phyloP scores from a whole-genome alignment of 1,139 yeast genomes.

The Yamadazyma blattariae region DNA sequence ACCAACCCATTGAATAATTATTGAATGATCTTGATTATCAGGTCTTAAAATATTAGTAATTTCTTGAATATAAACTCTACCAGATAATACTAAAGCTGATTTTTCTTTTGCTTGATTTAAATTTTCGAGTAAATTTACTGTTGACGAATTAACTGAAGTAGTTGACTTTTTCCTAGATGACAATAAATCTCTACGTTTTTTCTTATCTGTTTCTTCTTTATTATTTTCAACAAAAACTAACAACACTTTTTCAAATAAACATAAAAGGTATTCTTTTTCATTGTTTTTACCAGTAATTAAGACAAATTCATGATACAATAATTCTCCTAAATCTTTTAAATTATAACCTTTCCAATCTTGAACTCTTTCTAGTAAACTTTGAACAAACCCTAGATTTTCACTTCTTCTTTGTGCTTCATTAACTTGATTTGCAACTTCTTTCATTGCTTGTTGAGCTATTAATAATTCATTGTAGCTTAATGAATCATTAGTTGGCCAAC shows the following conservation, averaged over 20 bases:
- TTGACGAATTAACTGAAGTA: constrained; percentile 28
- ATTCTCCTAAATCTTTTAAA: constrained; percentile 78
- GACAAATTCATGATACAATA: constrained; percentile 73
- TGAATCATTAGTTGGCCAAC: constrained; percentile 30
- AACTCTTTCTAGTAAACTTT: constrained; percentile 69
- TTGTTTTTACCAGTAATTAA: constrained; percentile 73
- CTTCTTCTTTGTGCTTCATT: constrained; percentile 94
- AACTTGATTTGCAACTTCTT: constrained; percentile 73
- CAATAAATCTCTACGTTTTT: constrained; percentile 34
- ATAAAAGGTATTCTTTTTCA: constrained; percentile 88
- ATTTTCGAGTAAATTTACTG: constrained; percentile 37
- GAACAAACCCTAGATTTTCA: constrained; percentile 74
- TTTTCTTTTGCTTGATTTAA: constrained; percentile 30
- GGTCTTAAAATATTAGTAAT: constrained; percentile 52
- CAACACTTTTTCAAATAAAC: constrained; percentile 82
- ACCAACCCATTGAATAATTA: constrained; percentile 77
- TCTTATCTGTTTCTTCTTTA: constrained; percentile 22
- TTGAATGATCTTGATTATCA: constrained; percentile 45
- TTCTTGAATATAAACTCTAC: constrained; percentile 68
- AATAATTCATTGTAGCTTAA: constrained; percentile 61
- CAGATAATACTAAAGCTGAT: constrained; percentile 54
- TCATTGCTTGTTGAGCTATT: constrained; percentile 63
- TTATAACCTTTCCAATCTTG: constrained; percentile 95
- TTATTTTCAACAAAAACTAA: constrained; percentile 63
- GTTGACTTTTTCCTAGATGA: constrained; percentile 43